These are phyloP conservation scores for Mikania micrantha DNA, from an alignment of 129 eudicot species.

Conservation along the genomic window DNA sequence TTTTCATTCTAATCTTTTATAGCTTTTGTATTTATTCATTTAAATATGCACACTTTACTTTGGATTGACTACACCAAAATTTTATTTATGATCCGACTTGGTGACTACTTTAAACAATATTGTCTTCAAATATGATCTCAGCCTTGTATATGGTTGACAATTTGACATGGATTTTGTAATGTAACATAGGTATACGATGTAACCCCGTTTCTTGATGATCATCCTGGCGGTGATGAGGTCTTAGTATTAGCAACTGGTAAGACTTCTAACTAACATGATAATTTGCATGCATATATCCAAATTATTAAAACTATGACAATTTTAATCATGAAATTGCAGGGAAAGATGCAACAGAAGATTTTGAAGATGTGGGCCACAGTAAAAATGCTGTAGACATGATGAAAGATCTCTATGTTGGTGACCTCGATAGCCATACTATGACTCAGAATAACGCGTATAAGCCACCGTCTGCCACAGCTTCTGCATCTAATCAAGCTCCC, in stretches of 20 bases:
- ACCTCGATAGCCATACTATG: slow-evolving; percentile 41
- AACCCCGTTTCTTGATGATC: slow-evolving; percentile 66
- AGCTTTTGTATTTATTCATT: not conserved
- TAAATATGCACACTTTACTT: not conserved
- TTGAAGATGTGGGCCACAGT: slow-evolving; percentile 79
- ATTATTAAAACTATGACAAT: not conserved
- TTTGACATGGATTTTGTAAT: not conserved
- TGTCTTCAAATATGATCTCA: not conserved
- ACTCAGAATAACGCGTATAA: slow-evolving; percentile 17
- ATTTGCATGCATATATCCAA: not conserved
- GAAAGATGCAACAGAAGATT: slow-evolving; percentile 88
- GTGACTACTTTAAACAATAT: not conserved
- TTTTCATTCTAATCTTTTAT: not conserved
- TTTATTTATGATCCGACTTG: not conserved
- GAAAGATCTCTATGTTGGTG: slow-evolving; percentile 60
- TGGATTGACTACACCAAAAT: not conserved
- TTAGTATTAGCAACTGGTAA: slow-evolving; percentile 56
- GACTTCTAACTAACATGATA: not conserved
- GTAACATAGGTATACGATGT: slow-evolving; percentile 60
- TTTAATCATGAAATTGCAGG: slow-evolving; percentile 23
- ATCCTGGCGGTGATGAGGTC: slow-evolving; percentile 86
- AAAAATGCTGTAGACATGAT: slow-evolving; percentile 36
- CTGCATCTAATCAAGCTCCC: slow-evolving; percentile 20
- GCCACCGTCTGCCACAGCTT: slow-evolving; percentile 14
- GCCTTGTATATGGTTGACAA: not conserved